Evolutionary conservation across 768 basidiomycete genomes (phyloP).

Genomic region (Galerina marginata): DNA sequence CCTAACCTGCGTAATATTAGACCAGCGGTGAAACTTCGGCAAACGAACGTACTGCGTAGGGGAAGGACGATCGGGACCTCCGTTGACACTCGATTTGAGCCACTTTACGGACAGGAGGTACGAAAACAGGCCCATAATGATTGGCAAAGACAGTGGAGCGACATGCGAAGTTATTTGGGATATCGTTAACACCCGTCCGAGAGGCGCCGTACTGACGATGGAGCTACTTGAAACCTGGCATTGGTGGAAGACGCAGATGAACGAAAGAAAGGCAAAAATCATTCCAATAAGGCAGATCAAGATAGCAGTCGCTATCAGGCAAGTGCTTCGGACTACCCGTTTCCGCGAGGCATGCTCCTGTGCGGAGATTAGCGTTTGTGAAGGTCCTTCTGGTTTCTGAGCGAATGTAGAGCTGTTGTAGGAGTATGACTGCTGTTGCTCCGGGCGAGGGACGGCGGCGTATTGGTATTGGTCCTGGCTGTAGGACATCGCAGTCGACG

Average conservation of each 20-base stretch:
- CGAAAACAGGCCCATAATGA: constrained; percentile 4
- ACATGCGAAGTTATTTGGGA: constrained; percentile 1
- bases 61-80: background rate
- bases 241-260: constrained; percentile 8
- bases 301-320: background rate
- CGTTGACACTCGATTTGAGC: background rate
- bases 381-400: background rate
- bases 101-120: constrained; percentile 2
- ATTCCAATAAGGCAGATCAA: background rate
- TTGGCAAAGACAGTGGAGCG: constrained; percentile 3
- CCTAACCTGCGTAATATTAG: background rate
- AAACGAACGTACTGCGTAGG: background rate
- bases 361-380: background rate
- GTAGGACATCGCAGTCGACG: constrained; percentile 1
- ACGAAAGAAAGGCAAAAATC: constrained; percentile 1
- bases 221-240: background rate
- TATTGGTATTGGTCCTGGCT: background rate
- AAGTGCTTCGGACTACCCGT: background rate
- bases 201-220: constrained; percentile 3
- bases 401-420: background rate
- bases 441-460: background rate
- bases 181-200: constrained; percentile 2
- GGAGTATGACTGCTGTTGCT: background rate
- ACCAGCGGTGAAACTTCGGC: background rate
- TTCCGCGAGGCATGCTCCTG: background rate